Percentiles rank a stretch among this genome's conserved stretches.
These are phyloP conservation scores for Limnanthes douglasii DNA, from an alignment of 345 rosid genomes.

Conservation along the genomic window DNA sequence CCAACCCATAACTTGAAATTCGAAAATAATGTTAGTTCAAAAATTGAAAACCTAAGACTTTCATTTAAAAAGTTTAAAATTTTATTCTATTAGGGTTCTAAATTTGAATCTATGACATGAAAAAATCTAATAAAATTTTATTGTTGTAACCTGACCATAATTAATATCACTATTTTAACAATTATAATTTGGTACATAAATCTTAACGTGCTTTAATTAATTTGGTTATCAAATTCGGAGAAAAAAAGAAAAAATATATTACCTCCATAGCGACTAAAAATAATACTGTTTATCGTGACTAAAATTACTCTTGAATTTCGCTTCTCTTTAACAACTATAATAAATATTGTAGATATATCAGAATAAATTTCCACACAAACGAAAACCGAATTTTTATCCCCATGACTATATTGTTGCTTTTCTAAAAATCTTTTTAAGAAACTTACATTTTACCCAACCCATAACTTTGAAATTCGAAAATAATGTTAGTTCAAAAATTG, in stretches of 20 bases:
- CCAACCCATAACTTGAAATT: background rate
- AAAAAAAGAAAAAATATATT: no score
- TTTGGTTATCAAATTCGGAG: conserved; percentile 7
- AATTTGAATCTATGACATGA: background rate
- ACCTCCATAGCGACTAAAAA: no score
- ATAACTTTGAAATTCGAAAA: background rate
- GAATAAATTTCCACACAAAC: no score
- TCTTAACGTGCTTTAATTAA: background rate
- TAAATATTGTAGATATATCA: no score
- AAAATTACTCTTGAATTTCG: no score
- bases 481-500: background rate
- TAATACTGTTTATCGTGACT: no score
- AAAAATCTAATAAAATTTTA: background rate
- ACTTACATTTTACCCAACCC: background rate
- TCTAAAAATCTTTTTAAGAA: background rate
- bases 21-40: background rate
- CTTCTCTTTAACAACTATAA: no score
- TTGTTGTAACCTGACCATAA: background rate
- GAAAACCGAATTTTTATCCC: no score
- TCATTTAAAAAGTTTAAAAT: background rate
- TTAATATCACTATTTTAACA: background rate
- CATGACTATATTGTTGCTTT: background rate
- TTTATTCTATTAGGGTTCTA: background rate
- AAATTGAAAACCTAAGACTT: background rate
- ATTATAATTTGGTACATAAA: background rate